A percentile compares a stretch with the other conserved stretches of the same genome.
phyloP scores from a whole-genome alignment of 352 stramenopile species.

The Saprolegnia parasitica region DNA sequence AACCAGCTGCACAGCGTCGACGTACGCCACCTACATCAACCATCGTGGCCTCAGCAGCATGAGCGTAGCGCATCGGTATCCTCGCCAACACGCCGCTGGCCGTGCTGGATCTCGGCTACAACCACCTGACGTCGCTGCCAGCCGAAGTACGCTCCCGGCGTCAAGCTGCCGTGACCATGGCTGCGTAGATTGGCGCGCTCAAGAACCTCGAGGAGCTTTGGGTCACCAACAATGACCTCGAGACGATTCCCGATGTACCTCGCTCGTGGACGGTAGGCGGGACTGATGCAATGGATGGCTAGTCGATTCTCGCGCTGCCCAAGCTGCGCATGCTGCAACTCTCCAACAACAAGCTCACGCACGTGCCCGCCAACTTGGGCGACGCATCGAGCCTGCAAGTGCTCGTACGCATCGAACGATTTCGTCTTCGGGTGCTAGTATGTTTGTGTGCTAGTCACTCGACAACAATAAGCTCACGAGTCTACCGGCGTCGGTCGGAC shows the following conservation, averaged over 20 bases:
- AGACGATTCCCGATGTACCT: conserved; percentile 12
- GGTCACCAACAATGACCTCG: conserved; percentile 21
- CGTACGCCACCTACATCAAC: neutral
- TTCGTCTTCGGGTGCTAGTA: neutral
- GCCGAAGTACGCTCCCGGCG: conserved; percentile 7
- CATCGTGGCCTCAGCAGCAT: neutral
- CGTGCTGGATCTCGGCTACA: conserved; percentile 17
- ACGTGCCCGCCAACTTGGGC: neutral
- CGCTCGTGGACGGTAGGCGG: neutral
- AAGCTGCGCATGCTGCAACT: conserved; percentile 9
- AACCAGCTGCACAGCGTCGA: conserved; percentile 19
- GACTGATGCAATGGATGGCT: neutral
- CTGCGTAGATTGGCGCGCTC: conserved; percentile 11
- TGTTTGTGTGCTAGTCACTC: neutral
- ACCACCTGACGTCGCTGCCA: conserved; percentile 6
- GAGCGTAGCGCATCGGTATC: conserved; percentile 20
- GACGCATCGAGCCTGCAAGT: neutral
- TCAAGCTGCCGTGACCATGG: neutral
- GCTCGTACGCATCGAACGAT: neutral
- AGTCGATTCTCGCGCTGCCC: conserved; percentile 9
- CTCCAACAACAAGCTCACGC: conserved; percentile 25
- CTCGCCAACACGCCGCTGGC: conserved; percentile 9
- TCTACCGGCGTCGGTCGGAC: neutral
- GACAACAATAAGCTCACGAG: conserved; percentile 9
- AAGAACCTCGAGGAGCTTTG: conserved; percentile 24